These are phyloP conservation scores for Diaporthe batatas DNA, from an alignment of 2,329 filamentous ascomycete genomes.

Conservation along the genomic window DNA sequence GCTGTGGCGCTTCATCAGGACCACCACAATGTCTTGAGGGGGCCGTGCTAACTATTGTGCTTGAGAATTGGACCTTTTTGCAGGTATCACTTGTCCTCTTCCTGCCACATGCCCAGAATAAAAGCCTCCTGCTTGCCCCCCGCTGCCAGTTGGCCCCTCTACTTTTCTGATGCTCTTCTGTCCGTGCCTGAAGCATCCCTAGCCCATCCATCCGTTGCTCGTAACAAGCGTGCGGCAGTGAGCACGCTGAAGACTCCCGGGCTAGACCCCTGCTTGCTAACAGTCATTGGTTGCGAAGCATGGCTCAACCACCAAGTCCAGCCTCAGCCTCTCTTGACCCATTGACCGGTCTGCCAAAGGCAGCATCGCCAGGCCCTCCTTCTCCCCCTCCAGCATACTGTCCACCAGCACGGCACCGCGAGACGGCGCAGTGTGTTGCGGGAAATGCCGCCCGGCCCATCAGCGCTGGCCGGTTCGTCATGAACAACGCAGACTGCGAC, in stretches of 20 bases:
- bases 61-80: background rate
- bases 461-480: conserved; percentile 4
- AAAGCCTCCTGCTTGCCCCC: conserved; percentile 11
- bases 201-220: background rate
- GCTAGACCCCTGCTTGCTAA: background rate
- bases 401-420: conserved; percentile 26
- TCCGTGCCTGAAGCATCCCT: background rate
- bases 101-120: background rate
- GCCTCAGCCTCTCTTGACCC: conserved; percentile 18
- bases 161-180: background rate
- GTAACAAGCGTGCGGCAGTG: background rate
- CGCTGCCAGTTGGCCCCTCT: background rate
- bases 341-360: conserved; percentile 30
- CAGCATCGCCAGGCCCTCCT: conserved; percentile 18
- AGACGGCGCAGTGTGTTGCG: background rate
- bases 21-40: background rate
- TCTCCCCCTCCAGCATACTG: conserved; percentile 42
- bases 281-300: background rate
- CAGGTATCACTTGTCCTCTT: background rate
- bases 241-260: background rate
- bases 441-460: background rate
- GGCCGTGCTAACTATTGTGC: conserved; percentile 13
- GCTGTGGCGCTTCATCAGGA: background rate
- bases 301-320: conserved; percentile 7
- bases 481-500: background rate